phyloP scores from a whole-genome alignment of 116 monocot species.

The Papilionanthe hybrid region DNA sequence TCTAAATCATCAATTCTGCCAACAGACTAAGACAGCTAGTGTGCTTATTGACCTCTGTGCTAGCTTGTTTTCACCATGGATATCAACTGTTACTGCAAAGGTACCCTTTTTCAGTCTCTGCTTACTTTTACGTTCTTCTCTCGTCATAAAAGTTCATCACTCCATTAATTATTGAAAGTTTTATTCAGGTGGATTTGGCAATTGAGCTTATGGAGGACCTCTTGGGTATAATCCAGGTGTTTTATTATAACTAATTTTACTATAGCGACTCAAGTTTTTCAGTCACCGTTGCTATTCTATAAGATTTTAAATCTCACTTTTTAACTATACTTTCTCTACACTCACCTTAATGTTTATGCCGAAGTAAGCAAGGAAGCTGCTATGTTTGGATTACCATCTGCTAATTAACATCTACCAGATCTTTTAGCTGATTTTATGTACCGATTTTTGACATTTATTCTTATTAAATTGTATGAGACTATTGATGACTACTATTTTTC shows the following conservation, averaged over 20 bases:
- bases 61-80: slow-evolving; percentile 75
- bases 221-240: slow-evolving; percentile 70
- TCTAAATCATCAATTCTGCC: slow-evolving; percentile 2
- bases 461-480: not conserved
- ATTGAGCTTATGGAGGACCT: slow-evolving; percentile 88
- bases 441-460: not conserved
- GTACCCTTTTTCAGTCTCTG: slow-evolving; percentile 9
- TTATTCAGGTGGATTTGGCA: slow-evolving; percentile 73
- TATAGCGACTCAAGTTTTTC: not conserved
- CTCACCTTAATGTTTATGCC: not conserved
- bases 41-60: slow-evolving; percentile 80
- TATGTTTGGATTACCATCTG: not conserved
- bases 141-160: not conserved
- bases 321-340: not conserved
- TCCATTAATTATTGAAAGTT: slow-evolving; percentile 8
- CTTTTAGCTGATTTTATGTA: not conserved
- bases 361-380: not conserved
- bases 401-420: not conserved
- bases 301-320: not conserved
- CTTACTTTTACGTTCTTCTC: not conserved
- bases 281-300: not conserved
- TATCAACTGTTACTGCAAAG: slow-evolving; percentile 59
- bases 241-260: not conserved
- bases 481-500: not conserved
- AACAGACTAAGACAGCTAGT: slow-evolving; percentile 77